Base-by-base conservation (phyloP, 208 protist genomes). In the Crithidia brevicula region DNA sequence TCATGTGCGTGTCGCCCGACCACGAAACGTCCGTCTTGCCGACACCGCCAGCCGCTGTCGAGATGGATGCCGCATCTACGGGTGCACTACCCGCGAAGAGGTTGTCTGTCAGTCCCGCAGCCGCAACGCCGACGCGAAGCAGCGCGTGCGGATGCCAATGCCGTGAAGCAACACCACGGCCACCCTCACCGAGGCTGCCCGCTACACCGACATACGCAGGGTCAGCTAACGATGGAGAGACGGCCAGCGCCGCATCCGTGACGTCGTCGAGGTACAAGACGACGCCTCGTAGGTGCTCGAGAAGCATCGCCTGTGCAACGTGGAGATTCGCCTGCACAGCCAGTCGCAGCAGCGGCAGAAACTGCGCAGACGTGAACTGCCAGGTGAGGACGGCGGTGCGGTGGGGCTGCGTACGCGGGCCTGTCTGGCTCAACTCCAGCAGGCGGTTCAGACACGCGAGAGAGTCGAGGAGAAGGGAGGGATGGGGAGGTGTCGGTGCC, bases 391-490 rank as follows among this genome's bases (percentile, higher is more conserved):
- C 31, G 10, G 72, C 67, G n/a, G 50, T 61, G 57, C 33, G 36
- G 50, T 59, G 57, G 20, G 70, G 68, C 43, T 58, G 69, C 40
- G 42, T 64, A 27, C 43, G 59, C 15, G 47, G 47, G 46, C 50
- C 52, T 0, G 63, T 64, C 52, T 67, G 49, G 10, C 72, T 77
- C 36, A 75, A 27, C 31, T 71, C 74, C 34, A 88, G 30, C 27
- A 88, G 34, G 7, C 71, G 63, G 52, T 79, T 85, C 38, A 88
- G 31, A 43, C 76, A 62, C 25, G 52, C 68, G 30, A 80, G 53
- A 13, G 75, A 65, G 62, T 82, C 78, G 3, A 83, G 31, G 28
- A 74, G 36, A 22, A 57, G 34, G 27, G 63, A 76, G 33, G 22
- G 31, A 30, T 45, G 60, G 18, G n/a, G 58, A n/a, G 46, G 36